phyloP scores from a whole-genome alignment of 2,329 filamentous ascomycete species.

The Colletotrichum plurivorum region DNA sequence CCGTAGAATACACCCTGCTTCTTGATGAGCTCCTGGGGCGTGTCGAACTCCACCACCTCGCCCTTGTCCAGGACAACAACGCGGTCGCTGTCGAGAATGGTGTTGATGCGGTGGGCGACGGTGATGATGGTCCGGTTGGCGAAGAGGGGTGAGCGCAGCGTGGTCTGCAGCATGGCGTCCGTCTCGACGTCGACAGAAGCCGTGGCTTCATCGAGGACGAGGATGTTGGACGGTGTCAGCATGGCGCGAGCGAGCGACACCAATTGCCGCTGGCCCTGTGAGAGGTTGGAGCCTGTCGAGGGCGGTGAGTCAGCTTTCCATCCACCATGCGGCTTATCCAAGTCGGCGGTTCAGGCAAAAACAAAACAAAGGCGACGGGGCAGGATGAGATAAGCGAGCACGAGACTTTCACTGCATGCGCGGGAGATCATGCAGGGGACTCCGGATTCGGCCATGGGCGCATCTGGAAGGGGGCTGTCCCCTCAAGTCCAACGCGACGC shows the following conservation, averaged over 20 bases:
- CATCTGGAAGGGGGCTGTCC: slow-evolving; percentile 32
- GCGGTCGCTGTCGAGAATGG: slow-evolving; percentile 89
- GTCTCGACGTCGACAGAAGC: slow-evolving; percentile 80
- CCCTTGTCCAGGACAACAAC: slow-evolving; percentile 95
- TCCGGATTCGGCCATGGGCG: slow-evolving; percentile 41
- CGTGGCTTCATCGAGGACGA: slow-evolving; percentile 97
- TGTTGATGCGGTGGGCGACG: slow-evolving; percentile 98
- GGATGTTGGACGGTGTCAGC: slow-evolving; percentile 94
- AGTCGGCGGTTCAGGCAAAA: not conserved
- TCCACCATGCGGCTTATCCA: slow-evolving; percentile 29
- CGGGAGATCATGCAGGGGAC: slow-evolving; percentile 52
- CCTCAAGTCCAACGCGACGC: slow-evolving; percentile 14
- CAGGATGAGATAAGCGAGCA: slow-evolving; percentile 44
- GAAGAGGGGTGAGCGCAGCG: slow-evolving; percentile 78
- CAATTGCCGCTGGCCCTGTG: slow-evolving; percentile 93
- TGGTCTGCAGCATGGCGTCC: slow-evolving; percentile 75
- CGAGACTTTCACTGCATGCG: slow-evolving; percentile 51
- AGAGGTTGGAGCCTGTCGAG: slow-evolving; percentile 86
- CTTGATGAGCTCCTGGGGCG: slow-evolving; percentile 82
- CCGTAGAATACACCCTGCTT: slow-evolving; percentile 87
- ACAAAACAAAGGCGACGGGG: slow-evolving; percentile 19
- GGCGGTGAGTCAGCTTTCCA: slow-evolving; percentile 43
- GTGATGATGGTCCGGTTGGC: slow-evolving; percentile 96
- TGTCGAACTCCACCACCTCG: slow-evolving; percentile 92
- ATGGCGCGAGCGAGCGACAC: slow-evolving; percentile 94